These are phyloP conservation scores for Botrytis fragariae DNA, from an alignment of 2,329 filamentous ascomycete genomes.

Conservation along the genomic window DNA sequence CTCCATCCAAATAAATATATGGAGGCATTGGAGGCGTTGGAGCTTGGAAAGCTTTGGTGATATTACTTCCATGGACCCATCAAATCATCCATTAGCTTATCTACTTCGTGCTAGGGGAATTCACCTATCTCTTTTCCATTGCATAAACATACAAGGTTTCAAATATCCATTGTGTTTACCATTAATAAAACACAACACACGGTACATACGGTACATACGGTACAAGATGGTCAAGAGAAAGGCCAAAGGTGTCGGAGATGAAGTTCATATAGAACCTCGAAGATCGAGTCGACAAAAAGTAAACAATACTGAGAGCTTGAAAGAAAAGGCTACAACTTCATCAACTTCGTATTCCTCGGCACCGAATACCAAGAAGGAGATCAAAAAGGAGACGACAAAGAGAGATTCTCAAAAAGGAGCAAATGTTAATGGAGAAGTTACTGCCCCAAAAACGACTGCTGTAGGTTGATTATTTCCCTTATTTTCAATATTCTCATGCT, in stretches of 20 bases:
- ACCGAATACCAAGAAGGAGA: conserved; percentile 19
- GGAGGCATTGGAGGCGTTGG: neutral
- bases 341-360: conserved; percentile 10
- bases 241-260: conserved; percentile 28
- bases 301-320: conserved; percentile 14
- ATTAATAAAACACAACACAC: neutral
- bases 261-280: conserved; percentile 24
- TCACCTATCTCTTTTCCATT: neutral
- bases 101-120: neutral
- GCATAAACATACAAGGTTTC: conserved; percentile 10
- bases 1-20: neutral
- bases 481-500: neutral
- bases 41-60: conserved; percentile 1
- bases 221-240: conserved; percentile 35
- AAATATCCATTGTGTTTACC: neutral
- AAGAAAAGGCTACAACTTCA: conserved; percentile 21
- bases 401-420: conserved; percentile 12
- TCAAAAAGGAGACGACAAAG: conserved; percentile 14
- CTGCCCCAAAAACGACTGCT: neutral
- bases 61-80: neutral
- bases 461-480: neutral
- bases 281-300: conserved; percentile 31
- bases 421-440: neutral
- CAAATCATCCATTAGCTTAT: neutral
- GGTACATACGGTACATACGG: neutral